phyloP scores from a whole-genome alignment of 768 basidiomycete genomes.

The Grammothele lineata region DNA sequence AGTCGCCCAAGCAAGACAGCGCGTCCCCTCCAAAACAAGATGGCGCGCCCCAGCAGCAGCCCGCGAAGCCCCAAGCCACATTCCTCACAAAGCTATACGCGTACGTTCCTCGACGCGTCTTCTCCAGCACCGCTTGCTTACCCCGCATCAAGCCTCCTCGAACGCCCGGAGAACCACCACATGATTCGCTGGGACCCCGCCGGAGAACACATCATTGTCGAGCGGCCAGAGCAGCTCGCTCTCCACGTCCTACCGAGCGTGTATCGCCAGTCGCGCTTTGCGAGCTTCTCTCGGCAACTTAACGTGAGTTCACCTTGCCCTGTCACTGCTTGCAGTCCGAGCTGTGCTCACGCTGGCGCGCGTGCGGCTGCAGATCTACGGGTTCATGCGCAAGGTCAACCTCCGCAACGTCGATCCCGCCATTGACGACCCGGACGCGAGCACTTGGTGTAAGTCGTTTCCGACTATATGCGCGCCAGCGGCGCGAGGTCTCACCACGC shows the following conservation, averaged over 20 bases:
- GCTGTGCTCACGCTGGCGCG: conserved; percentile 3
- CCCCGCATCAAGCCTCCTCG: conserved; percentile 57
- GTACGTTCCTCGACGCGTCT: conserved; percentile 44
- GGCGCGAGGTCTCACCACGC: background rate
- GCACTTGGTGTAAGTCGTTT: conserved; percentile 84
- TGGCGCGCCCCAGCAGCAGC: conserved; percentile 41
- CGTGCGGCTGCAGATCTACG: conserved; percentile 72
- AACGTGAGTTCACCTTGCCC: conserved; percentile 57
- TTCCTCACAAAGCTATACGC: conserved; percentile 96
- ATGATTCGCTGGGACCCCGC: conserved; percentile 97
- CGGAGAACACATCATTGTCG: conserved; percentile 94
- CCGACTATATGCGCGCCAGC: background rate
- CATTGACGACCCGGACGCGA: conserved; percentile 93
- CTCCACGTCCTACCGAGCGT: conserved; percentile 91
- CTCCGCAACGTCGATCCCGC: conserved; percentile 92
- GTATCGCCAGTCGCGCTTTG: conserved; percentile 95
- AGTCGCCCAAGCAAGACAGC: conserved; percentile 31
- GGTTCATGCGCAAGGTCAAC: conserved; percentile 98
- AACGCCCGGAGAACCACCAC: conserved; percentile 89
- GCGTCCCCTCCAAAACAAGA: conserved; percentile 28
- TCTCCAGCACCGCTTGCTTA: conserved; percentile 15
- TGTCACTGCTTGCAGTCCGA: background rate
- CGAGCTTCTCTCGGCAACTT: conserved; percentile 95
- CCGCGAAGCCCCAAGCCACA: conserved; percentile 80
- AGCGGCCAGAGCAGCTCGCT: conserved; percentile 89